Evolutionary conservation across 2,329 filamentous ascomycete species (phyloP).

Genomic region (Neocucurbitaria cava): DNA sequence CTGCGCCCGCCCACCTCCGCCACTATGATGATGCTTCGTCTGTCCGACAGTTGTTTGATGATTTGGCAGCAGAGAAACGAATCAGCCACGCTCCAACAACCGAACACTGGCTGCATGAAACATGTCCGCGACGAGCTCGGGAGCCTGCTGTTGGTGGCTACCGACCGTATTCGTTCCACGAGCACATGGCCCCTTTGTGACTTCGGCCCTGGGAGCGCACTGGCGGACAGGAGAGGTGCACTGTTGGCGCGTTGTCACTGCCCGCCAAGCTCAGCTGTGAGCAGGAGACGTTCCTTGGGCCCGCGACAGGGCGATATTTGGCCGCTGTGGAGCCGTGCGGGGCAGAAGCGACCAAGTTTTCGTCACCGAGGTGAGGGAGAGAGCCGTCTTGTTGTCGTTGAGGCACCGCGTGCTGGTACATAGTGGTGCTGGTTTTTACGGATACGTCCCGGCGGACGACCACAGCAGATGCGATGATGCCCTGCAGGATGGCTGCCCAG

Average conservation of each 20-base stretch:
- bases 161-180: constrained; percentile 16
- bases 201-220: constrained; percentile 14
- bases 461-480: constrained; percentile 28
- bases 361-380: background rate
- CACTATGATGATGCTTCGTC: constrained; percentile 32
- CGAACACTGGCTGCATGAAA: constrained; percentile 41
- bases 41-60: constrained; percentile 42
- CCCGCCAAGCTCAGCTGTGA: constrained; percentile 29
- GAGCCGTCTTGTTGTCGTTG: background rate
- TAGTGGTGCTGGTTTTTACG: background rate
- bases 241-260: constrained; percentile 19
- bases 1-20: constrained; percentile 1
- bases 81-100: constrained; percentile 28
- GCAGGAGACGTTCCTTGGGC: constrained; percentile 17
- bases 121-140: constrained; percentile 39
- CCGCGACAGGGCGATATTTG: constrained; percentile 27
- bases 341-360: constrained; percentile 8
- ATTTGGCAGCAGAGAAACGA: constrained; percentile 42
- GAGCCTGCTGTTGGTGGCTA: constrained; percentile 15
- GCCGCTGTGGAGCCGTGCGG: constrained; percentile 30
- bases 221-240: constrained; percentile 16
- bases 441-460: constrained; percentile 9
- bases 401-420: background rate
- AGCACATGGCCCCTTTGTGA: constrained; percentile 10
- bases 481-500: constrained; percentile 45